A percentile compares a stretch with the other conserved stretches of the same genome.
Evolutionary conservation across 192 early-diverging fungal species (phyloP).

Genomic region (Coemansia brasiliensis): DNA sequence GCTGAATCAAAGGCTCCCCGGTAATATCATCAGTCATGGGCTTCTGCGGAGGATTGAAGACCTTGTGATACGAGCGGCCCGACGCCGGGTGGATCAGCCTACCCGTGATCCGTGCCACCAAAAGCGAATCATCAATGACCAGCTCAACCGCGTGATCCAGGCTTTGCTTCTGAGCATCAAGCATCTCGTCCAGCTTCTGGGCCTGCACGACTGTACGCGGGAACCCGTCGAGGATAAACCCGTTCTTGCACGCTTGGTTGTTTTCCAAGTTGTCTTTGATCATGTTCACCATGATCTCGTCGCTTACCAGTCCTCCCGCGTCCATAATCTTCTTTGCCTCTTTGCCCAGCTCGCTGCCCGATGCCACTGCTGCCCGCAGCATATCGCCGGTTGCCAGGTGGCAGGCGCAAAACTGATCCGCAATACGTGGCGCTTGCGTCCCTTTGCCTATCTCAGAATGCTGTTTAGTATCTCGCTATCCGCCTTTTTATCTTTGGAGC

Average conservation of each 20-base stretch:
- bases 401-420: slow-evolving; percentile 94
- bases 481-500: background rate
- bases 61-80: slow-evolving; percentile 95
- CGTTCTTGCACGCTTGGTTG: slow-evolving; percentile 94
- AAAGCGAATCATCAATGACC: slow-evolving; percentile 86
- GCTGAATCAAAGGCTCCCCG: slow-evolving; percentile 95
- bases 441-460: slow-evolving; percentile 65
- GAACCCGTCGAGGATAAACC: slow-evolving; percentile 99
- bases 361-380: slow-evolving; percentile 92
- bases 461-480: background rate
- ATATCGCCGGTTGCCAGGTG: slow-evolving; percentile 99
- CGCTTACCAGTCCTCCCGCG: slow-evolving; percentile 91
- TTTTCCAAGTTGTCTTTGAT: slow-evolving; percentile 95
- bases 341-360: slow-evolving; percentile 88
- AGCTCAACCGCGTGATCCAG: slow-evolving; percentile 92
- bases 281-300: slow-evolving; percentile 97
- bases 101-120: slow-evolving; percentile 96
- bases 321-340: slow-evolving; percentile 99
- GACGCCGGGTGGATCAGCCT: slow-evolving; percentile 91
- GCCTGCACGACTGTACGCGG: slow-evolving; percentile 98
- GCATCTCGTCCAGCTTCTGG: slow-evolving; percentile 97
- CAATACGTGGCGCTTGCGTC: slow-evolving; percentile 94
- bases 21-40: slow-evolving; percentile 91
- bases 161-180: slow-evolving; percentile 71
- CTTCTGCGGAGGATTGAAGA: slow-evolving; percentile 94